A percentile compares a stretch with the other conserved stretches of the same genome.
Evolutionary conservation across 306 rosid genomes (phyloP).

Genomic region (Canavalia ensiformis): DNA sequence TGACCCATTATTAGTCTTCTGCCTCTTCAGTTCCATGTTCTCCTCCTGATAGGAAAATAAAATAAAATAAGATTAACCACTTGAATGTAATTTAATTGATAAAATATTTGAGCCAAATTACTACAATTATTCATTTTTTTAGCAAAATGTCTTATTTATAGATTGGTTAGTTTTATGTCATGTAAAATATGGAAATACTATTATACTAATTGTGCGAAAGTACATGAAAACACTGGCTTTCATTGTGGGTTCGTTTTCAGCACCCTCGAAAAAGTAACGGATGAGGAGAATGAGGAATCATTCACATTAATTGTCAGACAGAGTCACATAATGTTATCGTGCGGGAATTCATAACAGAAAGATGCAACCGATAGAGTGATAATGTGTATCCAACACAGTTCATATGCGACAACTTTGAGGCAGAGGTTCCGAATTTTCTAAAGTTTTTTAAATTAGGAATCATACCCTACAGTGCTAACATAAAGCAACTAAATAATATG

Average conservation of each 20-base stretch:
- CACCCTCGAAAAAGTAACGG: background rate
- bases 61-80: constrained; percentile 15
- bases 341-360: background rate
- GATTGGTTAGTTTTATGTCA: background rate
- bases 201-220: background rate
- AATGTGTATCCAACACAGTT: background rate
- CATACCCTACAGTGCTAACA: background rate
- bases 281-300: background rate
- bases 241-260: background rate
- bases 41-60: constrained; percentile 67
- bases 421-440: background rate
- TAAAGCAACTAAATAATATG: background rate
- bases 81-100: background rate
- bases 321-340: background rate
- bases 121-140: background rate
- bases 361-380: no score
- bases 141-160: background rate
- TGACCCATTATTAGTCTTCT: constrained; percentile 52
- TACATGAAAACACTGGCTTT: background rate
- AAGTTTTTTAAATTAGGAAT: background rate
- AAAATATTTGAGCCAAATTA: constrained; percentile 7
- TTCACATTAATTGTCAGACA: background rate
- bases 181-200: constrained; percentile 14
- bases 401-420: background rate
- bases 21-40: constrained; percentile 84